Evolutionary conservation across 176 grass and related monocot genomes (phyloP), one percentile per base, ranked within the genome.

Genomic region (Olyra latifolia): DNA sequence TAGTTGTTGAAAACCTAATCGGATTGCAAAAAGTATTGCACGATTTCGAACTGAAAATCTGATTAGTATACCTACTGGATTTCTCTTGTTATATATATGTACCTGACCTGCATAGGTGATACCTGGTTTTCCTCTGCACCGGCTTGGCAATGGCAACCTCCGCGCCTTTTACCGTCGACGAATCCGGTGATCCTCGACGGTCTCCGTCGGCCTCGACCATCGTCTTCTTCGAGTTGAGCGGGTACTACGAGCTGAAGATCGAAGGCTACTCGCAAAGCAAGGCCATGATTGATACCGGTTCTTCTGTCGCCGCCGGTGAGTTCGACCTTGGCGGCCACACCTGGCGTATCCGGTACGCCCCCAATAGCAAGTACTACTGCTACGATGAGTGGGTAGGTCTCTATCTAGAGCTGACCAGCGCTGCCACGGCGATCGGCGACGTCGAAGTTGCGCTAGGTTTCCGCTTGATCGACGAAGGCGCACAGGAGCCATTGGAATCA

Each of bases 231-330:
- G 13, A 22, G 46, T 25, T 20, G 1, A 64, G 11, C 3, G 67
- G 46, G 16, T 52, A 28, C 43, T 74, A 79, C 25, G 45, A 55
- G 7, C 32, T 85, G 7, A 32, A 53, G 32, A 23, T 85, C 75
- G 24, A 79, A 10, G 83, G 83, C 0, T 85, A 79, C 75, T 64
- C 30, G 23, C 19, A 35, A 8, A 85, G 46, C 11, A 79, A 54
- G 83, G 50, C 11, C 12, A 45, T 66, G 38, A 30, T 78, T 7
- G 23, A 8, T 15, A 59, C 3, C 4, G 69, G 66, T 2, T 3
- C 57, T 0, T 49, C 6, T 14, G 9, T 85, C 57, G 1, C 4
- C 15, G 79, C 83, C 7, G 3, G 5, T 1, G 22, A 19, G 14
- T 85, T 80, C 69, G 9, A 2, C 25, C n/a, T 57, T 1, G 38